Percentiles rank a stretch among this genome's conserved stretches.
phyloP scores from a whole-genome alignment of 179 eudicot genomes.

The Heliamphora pulchella region DNA sequence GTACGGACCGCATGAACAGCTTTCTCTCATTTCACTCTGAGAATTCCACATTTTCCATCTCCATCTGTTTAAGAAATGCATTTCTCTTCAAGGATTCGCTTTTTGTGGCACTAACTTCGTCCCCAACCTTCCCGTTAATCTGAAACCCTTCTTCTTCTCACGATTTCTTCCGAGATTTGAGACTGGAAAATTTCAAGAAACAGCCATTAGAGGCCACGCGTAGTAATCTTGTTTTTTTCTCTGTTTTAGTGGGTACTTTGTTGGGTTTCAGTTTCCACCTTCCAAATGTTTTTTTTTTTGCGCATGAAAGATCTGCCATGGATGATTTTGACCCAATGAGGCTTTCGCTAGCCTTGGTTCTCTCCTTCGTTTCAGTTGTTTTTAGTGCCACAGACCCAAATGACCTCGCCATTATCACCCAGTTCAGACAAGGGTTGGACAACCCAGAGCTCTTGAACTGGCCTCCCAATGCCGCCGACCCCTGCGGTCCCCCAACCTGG shows the following conservation, averaged over 20 bases:
- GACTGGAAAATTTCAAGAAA: slow-evolving; percentile 17
- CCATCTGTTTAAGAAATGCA: neutral
- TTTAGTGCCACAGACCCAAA: slow-evolving; percentile 52
- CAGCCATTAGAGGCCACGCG: slow-evolving; percentile 15
- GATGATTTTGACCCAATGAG: slow-evolving; percentile 15
- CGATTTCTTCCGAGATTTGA: slow-evolving; percentile 17
- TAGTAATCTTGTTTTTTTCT: neutral
- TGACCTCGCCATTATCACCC: slow-evolving; percentile 53
- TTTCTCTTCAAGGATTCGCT: neutral
- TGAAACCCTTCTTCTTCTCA: slow-evolving; percentile 8
- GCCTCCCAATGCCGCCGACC: slow-evolving; percentile 64
- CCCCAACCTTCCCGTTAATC: neutral
- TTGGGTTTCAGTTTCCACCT: neutral
- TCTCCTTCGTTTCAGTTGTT: slow-evolving; percentile 28
- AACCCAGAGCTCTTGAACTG: slow-evolving; percentile 74
- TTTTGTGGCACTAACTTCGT: neutral
- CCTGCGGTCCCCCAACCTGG: slow-evolving; percentile 92
- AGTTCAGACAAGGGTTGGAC: slow-evolving; percentile 57
- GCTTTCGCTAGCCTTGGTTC: slow-evolving; percentile 20
- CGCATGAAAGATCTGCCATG: slow-evolving; percentile 19
- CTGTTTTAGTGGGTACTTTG: too few relatives aligned
- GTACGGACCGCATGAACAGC: neutral
- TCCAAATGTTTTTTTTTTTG: neutral
- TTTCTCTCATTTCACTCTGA: slow-evolving; percentile 7
- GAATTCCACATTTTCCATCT: neutral